Base-by-base conservation (phyloP, 2,329 filamentous ascomycete species). In the Emergomyces africanus region DNA sequence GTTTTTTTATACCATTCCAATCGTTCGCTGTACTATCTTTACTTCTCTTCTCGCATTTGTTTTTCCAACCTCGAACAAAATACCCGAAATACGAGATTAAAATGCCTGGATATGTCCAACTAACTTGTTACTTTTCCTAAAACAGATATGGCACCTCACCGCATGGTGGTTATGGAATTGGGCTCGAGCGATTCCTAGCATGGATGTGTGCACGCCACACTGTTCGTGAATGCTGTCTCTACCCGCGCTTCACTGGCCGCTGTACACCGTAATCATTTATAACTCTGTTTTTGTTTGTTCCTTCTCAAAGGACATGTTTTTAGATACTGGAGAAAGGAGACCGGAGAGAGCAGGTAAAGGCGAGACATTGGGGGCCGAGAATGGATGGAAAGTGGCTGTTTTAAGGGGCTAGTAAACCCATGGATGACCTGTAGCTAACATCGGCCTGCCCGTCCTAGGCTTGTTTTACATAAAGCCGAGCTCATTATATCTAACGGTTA, bases 111-210 rank as follows among this genome's bases (percentile, higher is more conserved):
- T 30, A 61, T 30, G 48, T 42, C 55, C 33, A 57, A 62, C 23
- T 53, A 23, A 64, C 41, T 23, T 33, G 14, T 54, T 37, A 63
- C 48, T 48, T 63, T 42, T 55, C 23, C 25, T 33, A 55, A 55
- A 55, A 33, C 30, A 90, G 87, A 75, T 96, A 97, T 71, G 94
- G 94, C 59, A 90, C 88, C 58, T 90, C 88, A 50, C 90, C 90
- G 33, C 92, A 97, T 75, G 90, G 90, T 63, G 91, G 92, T 59
- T 97, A 96, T 73, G 92, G 92, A 57, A 81, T 99, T 54, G 94
- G 94, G 66, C 81, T 96, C 57, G 92, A 97, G 80, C 84, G 92
- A 53, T 86, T 86, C 76, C 74, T 86, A 55, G 83, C 83, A 54
- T 86, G 83, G 83, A 71, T 86, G 70, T 86, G 83, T 71, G 83